phyloP scores from a whole-genome alignment of 805 yeast species.

The Cyberlindnera lachancei region DNA sequence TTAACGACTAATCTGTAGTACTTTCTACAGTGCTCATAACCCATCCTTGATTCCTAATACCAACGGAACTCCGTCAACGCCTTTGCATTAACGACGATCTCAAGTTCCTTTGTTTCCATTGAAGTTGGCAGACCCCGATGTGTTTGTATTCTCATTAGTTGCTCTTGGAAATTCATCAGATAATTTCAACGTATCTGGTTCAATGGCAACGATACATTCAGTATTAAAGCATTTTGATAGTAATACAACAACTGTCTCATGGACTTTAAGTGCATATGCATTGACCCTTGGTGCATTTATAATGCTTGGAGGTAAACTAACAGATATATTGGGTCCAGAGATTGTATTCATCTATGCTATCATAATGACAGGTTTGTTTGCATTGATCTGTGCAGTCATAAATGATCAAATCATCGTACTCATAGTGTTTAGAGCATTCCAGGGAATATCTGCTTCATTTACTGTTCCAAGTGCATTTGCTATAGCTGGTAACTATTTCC shows the following conservation, averaged over 20 bases:
- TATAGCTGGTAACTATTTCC: constrained; percentile 23
- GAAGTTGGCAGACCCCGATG: too few species aligned
- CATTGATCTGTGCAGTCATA: constrained; percentile 31
- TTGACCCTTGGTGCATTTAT: too few species aligned
- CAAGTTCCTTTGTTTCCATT: too few species aligned
- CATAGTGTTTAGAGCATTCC: constrained; percentile 37
- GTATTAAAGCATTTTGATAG: constrained; percentile 2
- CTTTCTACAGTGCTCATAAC: too few species aligned
- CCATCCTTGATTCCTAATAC: too few species aligned
- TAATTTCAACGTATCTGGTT: constrained; percentile 6
- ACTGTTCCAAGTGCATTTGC: constrained; percentile 32
- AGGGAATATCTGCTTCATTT: constrained; percentile 37
- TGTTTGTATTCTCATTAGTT: constrained; percentile 1
- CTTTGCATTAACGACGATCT: too few species aligned
- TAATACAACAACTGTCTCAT: too few species aligned
- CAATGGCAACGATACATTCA: constrained; percentile 2
- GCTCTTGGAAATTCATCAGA: constrained; percentile 5
- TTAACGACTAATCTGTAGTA: too few species aligned
- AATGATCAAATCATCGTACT: constrained; percentile 26
- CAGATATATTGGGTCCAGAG: constrained; percentile 33
- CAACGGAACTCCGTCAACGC: too few species aligned
- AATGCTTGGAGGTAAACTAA: constrained; percentile 32
- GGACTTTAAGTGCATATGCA: too few species aligned
- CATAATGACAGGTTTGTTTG: constrained; percentile 18
- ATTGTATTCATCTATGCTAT: constrained; percentile 22